phyloP scores from a whole-genome alignment of 352 stramenopile species.

The Pythium aristosporum region DNA sequence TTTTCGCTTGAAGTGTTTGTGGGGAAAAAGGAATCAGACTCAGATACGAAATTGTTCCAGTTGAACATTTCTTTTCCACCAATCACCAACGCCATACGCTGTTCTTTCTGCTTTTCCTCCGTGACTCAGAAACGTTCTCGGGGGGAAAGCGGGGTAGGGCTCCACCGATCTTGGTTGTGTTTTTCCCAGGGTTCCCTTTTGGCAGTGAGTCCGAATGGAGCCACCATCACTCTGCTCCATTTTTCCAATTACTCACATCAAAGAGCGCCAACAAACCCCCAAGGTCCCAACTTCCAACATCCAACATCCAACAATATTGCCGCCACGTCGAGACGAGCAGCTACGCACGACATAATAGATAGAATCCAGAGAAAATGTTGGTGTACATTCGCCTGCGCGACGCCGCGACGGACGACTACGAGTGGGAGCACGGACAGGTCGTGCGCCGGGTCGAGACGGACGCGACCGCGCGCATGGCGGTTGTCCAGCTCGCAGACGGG shows the following conservation, averaged over 20 bases:
- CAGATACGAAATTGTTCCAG: conserved; percentile 2
- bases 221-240: conserved; percentile 22
- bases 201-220: background rate
- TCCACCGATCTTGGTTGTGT: background rate
- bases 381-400: conserved; percentile 58
- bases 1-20: conserved; percentile 13
- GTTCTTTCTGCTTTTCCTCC: conserved; percentile 6
- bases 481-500: conserved; percentile 47
- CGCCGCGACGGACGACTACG: conserved; percentile 30
- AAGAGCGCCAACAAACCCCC: conserved; percentile 8
- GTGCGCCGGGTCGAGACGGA: conserved; percentile 38
- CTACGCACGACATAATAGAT: no score
- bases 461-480: conserved; percentile 24
- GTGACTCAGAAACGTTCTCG: conserved; percentile 18
- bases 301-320: background rate
- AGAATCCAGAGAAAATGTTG: conserved; percentile 31
- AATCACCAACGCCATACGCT: conserved; percentile 1
- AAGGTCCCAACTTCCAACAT: background rate
- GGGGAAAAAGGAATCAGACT: conserved; percentile 16
- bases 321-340: conserved; percentile 10
- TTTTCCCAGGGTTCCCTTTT: background rate
- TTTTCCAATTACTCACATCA: conserved; percentile 17
- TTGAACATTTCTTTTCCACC: conserved; percentile 10
- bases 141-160: conserved; percentile 8
- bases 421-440: conserved; percentile 46